Base-by-base conservation (phyloP, 352 stramenopile genomes). In the Paralagenidium karlingii region DNA sequence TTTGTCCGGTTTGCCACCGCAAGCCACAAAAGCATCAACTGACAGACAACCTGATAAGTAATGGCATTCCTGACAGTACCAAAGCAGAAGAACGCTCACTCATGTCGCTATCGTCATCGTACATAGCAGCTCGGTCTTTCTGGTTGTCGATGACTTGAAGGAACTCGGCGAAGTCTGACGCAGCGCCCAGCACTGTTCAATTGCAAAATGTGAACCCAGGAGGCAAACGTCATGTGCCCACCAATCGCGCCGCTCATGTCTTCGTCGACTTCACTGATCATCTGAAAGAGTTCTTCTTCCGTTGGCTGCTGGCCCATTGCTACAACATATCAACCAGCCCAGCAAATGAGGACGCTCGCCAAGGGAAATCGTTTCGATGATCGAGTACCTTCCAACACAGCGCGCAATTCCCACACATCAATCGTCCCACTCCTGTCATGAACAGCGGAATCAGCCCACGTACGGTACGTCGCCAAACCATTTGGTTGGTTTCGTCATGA, bases 131-230 rank as follows among this genome's bases (percentile, higher is more conserved):
- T 19, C 86, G 66, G 43, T 97, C 89, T 53, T 98, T 98, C 55
- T 98, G 94, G 40, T 95, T 97, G 57, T 97, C 93, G 34, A 98
- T 98, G 22, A 98, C 90, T 60, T 97, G 94, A 18, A 98, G 63
- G 49, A 98, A 98, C 51, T 98, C 94, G 42, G 87, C 84, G 69
- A 98, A 98, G 49, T 98, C 94, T 86, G 46, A 0, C 9, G 8
- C 22, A 10, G 13, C 21, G 43, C 18, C 25, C 15, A 25, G 27
- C 18, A 43, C 8, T 27, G 16, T n/a, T n/a, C n/a, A n/a, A n/a
- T n/a, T n/a, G n/a, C n/a, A n/a, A n/a, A n/a, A n/a, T n/a, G n/a
- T n/a, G 24, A 27, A 42, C n/a, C 1, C 32, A 12, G 4, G 12
- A 42, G n/a, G 6, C 11, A 37, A 8, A n/a, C 33, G 13, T 34